Evolutionary conservation across 78 protist genomes (phyloP), one percentile per base, ranked within the genome.

Genomic region (Chrysochromulina parva): DNA sequence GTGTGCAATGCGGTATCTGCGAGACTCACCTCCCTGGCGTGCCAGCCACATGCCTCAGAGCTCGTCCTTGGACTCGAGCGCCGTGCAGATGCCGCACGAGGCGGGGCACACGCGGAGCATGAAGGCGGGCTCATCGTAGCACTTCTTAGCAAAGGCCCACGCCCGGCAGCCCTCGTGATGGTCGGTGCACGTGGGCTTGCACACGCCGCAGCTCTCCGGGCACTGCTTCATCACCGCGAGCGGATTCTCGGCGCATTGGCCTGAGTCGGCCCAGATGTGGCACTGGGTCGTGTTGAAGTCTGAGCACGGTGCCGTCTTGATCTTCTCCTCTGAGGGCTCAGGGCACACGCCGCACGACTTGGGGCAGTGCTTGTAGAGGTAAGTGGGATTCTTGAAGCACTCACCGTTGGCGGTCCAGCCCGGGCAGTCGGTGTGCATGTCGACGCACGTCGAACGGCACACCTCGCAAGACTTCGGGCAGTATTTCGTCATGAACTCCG

Each of bases 41-140:
- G 38, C 38, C 38, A 38, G 38, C 38, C 38, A 38, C 38, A 38
- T 38, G 38, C 38, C 38, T n/a, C 48, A 74, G 26, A 74, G 82
- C 82, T 74, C 82, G 9, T 74, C 82, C 48, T 74, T 74, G 13
- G 11, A 53, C 55, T 74, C 82, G 57, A 74, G 19, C 38, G 16
- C 57, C 19, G 9, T 14, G 82, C 82, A 74, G 28, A 74, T 74
- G 82, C 82, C 82, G 55, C 82, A 74, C 57, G 82, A 38, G 4
- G 57, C 82, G 7, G 82, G 82, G 82, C 82, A 74, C 24, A 74
- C 82, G n/a, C 82, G 82, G 82, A 48, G 48, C 82, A 74, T 74
- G 86, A 78, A 78, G 62, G 53, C 62, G 19, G 3, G 1, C 38
- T 78, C 16, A 6, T 50, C 11, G 1, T 78, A 47, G 86, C 86